Evolutionary conservation across 2,329 filamentous ascomycete species (phyloP).

Genomic region (Alternaria brassicae): DNA sequence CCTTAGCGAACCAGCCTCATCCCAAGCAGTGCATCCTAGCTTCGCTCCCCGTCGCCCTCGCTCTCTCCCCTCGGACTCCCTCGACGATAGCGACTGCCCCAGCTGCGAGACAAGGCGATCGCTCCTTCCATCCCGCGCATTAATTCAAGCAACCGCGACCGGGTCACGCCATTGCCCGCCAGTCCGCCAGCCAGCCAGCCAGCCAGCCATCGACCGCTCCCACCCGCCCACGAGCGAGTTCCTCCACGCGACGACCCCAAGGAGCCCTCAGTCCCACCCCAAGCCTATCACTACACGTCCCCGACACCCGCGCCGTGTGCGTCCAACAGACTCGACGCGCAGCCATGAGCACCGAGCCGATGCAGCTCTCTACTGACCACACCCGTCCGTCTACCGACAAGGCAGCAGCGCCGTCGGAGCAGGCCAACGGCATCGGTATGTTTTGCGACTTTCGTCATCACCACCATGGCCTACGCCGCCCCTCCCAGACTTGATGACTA

Average conservation of each 20-base stretch:
- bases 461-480: background rate
- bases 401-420: slow-evolving; percentile 31
- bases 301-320: slow-evolving; percentile 20
- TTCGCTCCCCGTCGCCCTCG: slow-evolving; percentile 26
- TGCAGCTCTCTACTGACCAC: slow-evolving; percentile 37
- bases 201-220: slow-evolving; percentile 23
- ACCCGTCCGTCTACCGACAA: slow-evolving; percentile 41
- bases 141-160: slow-evolving; percentile 31
- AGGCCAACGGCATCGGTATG: slow-evolving; percentile 47
- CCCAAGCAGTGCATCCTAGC: slow-evolving; percentile 39
- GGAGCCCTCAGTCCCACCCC: slow-evolving; percentile 11
- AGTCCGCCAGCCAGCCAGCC: slow-evolving; percentile 22
- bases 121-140: slow-evolving; percentile 39
- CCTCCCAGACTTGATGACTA: slow-evolving; percentile 1
- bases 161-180: slow-evolving; percentile 20
- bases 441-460: slow-evolving; percentile 9
- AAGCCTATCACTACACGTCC: slow-evolving; percentile 22
- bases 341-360: slow-evolving; percentile 49
- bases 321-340: slow-evolving; percentile 29
- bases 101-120: slow-evolving; percentile 35
- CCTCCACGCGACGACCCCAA: slow-evolving; percentile 20
- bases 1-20: slow-evolving; percentile 48
- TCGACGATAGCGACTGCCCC: slow-evolving; percentile 26
- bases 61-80: slow-evolving; percentile 30
- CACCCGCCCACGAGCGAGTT: slow-evolving; percentile 21